Conservation (phyloP, 495 filamentous ascomycete species). For the Penicillium antarcticum region DNA sequence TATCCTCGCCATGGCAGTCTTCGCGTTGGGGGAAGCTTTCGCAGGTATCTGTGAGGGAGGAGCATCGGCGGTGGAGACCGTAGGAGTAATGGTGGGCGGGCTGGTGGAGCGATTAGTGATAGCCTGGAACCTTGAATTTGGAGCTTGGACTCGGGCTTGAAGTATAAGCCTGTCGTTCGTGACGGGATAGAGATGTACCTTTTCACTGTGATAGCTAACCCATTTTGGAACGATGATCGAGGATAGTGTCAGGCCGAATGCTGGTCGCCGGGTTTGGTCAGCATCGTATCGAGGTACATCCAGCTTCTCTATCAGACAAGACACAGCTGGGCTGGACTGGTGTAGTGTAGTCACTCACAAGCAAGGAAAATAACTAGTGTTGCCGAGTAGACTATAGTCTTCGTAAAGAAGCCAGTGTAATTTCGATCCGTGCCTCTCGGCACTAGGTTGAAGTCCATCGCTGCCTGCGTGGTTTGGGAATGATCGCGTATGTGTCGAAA, state of each 20-base stretch:
- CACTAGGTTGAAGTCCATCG: slow-evolving; percentile 44
- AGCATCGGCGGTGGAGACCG: slow-evolving; percentile 80
- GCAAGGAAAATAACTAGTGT: slow-evolving; percentile 57
- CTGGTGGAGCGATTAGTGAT: slow-evolving; percentile 11
- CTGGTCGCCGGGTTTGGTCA: slow-evolving; percentile 39
- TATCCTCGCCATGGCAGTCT: slow-evolving; percentile 66
- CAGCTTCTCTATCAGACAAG: no score
- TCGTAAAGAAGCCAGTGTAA: slow-evolving; percentile 47
- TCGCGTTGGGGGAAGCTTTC: slow-evolving; percentile 56
- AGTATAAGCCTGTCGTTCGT: no score
- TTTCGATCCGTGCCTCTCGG: slow-evolving; percentile 42
- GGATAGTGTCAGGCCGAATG: slow-evolving; percentile 71
- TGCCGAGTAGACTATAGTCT: slow-evolving; percentile 55
- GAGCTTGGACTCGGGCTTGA: no score
- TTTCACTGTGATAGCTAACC: slow-evolving; percentile 68
- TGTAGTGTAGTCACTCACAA: slow-evolving; percentile 41
- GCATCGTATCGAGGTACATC: neutral
- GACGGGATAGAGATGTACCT: slow-evolving; percentile 33
- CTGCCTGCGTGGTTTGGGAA: neutral
- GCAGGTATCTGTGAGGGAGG: slow-evolving; percentile 57
- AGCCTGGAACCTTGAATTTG: neutral
- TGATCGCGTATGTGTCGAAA: neutral
- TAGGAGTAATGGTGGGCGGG: slow-evolving; percentile 59
- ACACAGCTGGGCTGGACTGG: neutral
- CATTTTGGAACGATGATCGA: slow-evolving; percentile 74